Percentiles rank a stretch among this genome's conserved stretches.
phyloP scores from a whole-genome alignment of 2,329 filamentous ascomycete genomes.

The Arthrobotrys conoides region DNA sequence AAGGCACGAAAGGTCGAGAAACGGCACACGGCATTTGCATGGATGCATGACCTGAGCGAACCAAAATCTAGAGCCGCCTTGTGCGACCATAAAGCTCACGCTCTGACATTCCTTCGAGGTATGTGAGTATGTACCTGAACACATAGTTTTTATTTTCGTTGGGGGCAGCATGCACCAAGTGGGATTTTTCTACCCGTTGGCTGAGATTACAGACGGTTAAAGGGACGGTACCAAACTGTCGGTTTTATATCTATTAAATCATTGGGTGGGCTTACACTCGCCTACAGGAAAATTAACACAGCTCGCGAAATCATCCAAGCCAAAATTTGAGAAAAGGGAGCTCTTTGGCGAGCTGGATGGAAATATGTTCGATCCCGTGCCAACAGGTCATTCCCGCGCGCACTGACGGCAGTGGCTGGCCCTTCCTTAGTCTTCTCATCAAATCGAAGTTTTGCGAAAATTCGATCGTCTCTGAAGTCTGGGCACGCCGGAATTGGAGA shows the following conservation, averaged over 20 bases:
- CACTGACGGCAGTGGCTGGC: not conserved
- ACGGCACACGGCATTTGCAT: slow-evolving; percentile 32
- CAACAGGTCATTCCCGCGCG: slow-evolving; percentile 2
- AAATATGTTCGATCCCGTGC: slow-evolving; percentile 1
- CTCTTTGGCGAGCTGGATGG: not conserved
- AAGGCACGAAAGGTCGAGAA: slow-evolving; percentile 1
- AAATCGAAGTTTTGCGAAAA: slow-evolving; percentile 3
- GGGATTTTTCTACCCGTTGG: not conserved
- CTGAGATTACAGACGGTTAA: slow-evolving; percentile 14
- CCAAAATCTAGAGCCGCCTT: slow-evolving; percentile 19
- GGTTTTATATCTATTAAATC: slow-evolving; percentile 29
- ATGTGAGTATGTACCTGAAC: not conserved
- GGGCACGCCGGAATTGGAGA: not conserved
- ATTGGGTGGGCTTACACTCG: not conserved
- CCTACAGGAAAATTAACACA: slow-evolving; percentile 14
- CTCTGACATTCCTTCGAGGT: slow-evolving; percentile 12
- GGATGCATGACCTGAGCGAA: slow-evolving; percentile 8
- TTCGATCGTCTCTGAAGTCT: not conserved
- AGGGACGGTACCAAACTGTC: slow-evolving; percentile 24
- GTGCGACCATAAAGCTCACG: slow-evolving; percentile 17
- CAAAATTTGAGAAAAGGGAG: not conserved
- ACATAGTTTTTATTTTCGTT: slow-evolving; percentile 11
- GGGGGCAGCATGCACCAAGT: not conserved
- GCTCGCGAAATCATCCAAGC: not conserved
- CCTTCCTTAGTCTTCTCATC: not conserved